Conservation (phyloP, 2,329 filamentous ascomycete genomes). For the Thermothelomyces thermophilus region DNA sequence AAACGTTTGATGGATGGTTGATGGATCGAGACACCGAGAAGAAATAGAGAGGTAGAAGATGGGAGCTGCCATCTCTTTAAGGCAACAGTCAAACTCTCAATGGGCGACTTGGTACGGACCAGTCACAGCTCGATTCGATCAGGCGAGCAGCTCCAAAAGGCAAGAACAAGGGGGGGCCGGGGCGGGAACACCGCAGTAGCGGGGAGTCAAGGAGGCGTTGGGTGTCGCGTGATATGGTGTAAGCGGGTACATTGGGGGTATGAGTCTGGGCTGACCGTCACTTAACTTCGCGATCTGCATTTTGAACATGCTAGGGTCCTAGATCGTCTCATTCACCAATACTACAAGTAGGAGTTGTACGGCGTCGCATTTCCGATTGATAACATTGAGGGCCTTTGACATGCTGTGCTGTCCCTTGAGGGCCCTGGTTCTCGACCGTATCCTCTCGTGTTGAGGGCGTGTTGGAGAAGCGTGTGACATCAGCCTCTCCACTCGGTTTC, state of each 20-base stretch:
- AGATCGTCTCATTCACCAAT: slow-evolving; percentile 18
- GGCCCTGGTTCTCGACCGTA: not conserved
- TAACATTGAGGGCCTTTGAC: slow-evolving; percentile 1
- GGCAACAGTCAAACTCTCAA: slow-evolving; percentile 8
- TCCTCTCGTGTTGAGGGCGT: not conserved
- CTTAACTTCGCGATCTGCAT: slow-evolving; percentile 11
- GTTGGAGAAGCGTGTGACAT: slow-evolving; percentile 22
- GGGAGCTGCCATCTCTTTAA: slow-evolving; percentile 23
- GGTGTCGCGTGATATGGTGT: slow-evolving; percentile 26
- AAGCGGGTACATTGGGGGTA: slow-evolving; percentile 14
- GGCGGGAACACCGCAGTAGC: slow-evolving; percentile 10
- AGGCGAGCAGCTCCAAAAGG: slow-evolving; percentile 25
- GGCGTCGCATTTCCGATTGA: slow-evolving; percentile 14
- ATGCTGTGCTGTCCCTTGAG: slow-evolving; percentile 5
- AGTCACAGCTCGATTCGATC: slow-evolving; percentile 21
- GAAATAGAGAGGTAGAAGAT: slow-evolving; percentile 11
- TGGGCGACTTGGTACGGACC: slow-evolving; percentile 13
- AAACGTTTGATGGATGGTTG: slow-evolving; percentile 10
- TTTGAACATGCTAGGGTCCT: not conserved
- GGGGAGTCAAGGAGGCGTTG: slow-evolving; percentile 17
- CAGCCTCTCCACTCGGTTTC: slow-evolving; percentile 21
- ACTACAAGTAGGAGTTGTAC: slow-evolving; percentile 14
- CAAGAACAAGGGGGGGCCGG: slow-evolving; percentile 21
- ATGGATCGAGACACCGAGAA: slow-evolving; percentile 10
- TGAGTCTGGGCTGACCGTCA: slow-evolving; percentile 20